phyloP scores from a whole-genome alignment of 2,329 filamentous ascomycete genomes.

The Tolypocladium sp. region DNA sequence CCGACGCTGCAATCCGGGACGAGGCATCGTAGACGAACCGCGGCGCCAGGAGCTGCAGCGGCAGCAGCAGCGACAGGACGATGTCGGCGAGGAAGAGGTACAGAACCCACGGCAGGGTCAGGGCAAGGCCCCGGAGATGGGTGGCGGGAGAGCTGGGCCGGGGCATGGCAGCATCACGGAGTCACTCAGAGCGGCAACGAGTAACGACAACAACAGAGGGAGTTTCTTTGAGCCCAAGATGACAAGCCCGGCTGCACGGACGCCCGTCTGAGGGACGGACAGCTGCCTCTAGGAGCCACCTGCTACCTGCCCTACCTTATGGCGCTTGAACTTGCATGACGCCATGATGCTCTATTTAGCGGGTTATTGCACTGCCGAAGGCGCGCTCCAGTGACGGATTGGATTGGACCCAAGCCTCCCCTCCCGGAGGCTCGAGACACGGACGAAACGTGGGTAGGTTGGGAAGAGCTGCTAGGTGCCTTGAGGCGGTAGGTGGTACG shows the following conservation, averaged over 20 bases:
- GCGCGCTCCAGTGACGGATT: neutral
- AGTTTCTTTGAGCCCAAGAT: neutral
- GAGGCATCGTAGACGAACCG: constrained; percentile 43
- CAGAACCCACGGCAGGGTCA: constrained; percentile 42
- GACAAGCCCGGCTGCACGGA: neutral
- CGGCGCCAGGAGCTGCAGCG: constrained; percentile 36
- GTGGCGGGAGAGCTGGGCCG: constrained; percentile 14
- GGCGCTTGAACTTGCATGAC: neutral
- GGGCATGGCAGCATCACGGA: constrained; percentile 5
- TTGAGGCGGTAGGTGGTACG: neutral
- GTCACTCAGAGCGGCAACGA: neutral
- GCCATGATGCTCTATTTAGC: neutral
- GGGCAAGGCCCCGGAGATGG: constrained; percentile 31
- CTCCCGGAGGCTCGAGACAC: neutral
- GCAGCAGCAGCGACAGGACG: constrained; percentile 38
- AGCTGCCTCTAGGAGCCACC: neutral
- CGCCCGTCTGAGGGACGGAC: neutral
- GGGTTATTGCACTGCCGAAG: neutral
- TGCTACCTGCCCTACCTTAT: neutral
- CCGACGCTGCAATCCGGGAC: constrained; percentile 42
- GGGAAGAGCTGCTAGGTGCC: neutral
- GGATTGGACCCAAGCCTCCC: neutral
- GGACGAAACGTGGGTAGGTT: neutral
- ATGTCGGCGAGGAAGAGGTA: constrained; percentile 43
- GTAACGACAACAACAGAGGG: neutral